These are phyloP conservation scores for Nevesoporus exiguus DNA, from an alignment of 768 basidiomycete species.

Conservation along the genomic window DNA sequence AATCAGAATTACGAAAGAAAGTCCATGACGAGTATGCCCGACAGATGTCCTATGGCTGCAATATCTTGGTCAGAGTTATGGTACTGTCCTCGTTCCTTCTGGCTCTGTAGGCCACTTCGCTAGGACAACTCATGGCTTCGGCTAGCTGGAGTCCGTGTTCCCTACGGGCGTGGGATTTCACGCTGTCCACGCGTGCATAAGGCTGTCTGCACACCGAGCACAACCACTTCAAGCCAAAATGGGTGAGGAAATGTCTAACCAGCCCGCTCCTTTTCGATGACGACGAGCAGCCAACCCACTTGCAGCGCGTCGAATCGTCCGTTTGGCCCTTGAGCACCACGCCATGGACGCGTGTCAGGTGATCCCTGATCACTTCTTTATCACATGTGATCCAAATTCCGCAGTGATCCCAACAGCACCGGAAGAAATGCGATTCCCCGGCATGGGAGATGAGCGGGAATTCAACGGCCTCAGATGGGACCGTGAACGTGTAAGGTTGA, in stretches of 20 bases:
- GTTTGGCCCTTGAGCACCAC: neutral
- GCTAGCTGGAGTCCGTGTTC: constrained; percentile 1
- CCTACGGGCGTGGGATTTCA: constrained; percentile 7
- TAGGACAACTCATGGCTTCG: constrained; percentile 11
- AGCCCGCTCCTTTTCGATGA: constrained; percentile 5
- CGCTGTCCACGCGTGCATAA: constrained; percentile 19
- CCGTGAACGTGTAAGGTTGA: neutral
- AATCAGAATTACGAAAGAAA: constrained; percentile 4
- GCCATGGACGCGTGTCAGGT: constrained; percentile 10
- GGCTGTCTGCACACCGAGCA: constrained; percentile 15
- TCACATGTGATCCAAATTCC: constrained; percentile 19
- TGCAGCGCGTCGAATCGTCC: neutral
- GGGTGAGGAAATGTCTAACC: constrained; percentile 16
- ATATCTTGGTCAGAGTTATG: constrained; percentile 20
- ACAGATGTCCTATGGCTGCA: neutral
- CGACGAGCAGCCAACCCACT: constrained; percentile 14
- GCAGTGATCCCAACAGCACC: constrained; percentile 17
- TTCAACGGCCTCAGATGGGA: constrained; percentile 6
- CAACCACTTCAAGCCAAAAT: constrained; percentile 14
- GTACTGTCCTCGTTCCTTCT: constrained; percentile 1
- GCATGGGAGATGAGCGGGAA: neutral
- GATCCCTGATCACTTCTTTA: constrained; percentile 11
- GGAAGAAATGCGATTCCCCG: constrained; percentile 10
- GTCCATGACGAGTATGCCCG: neutral
- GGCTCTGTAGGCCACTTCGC: constrained; percentile 11